Percentiles rank a stretch among this genome's conserved stretches.
These are phyloP conservation scores for Lentinula sp. DNA, from an alignment of 768 basidiomycete species.

Conservation along the genomic window DNA sequence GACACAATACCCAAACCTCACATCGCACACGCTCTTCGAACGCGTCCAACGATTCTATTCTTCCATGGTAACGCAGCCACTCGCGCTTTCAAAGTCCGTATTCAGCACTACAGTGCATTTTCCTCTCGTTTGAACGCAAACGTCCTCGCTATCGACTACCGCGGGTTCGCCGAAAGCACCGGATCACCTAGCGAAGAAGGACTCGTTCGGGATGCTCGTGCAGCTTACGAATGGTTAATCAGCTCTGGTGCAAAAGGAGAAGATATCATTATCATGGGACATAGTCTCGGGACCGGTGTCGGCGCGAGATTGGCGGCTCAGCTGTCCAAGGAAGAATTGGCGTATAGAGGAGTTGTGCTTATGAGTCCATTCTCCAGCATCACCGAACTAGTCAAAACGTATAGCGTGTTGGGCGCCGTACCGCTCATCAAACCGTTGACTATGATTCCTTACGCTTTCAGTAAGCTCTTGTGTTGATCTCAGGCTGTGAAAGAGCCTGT, in stretches of 20 bases:
- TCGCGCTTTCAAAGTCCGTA: slow-evolving; percentile 59
- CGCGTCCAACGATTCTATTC: slow-evolving; percentile 78
- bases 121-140: slow-evolving; percentile 64
- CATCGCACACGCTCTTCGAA: slow-evolving; percentile 47
- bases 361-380: slow-evolving; percentile 57
- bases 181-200: slow-evolving; percentile 76
- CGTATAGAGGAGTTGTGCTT: slow-evolving; percentile 41
- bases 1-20: slow-evolving; percentile 30
- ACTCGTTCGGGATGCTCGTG: slow-evolving; percentile 62
- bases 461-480: slow-evolving; percentile 34
- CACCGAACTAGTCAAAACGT: slow-evolving; percentile 57
- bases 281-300: slow-evolving; percentile 87
- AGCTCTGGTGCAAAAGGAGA: slow-evolving; percentile 48
- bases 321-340: slow-evolving; percentile 36
- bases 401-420: slow-evolving; percentile 55
- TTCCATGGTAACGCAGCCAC: slow-evolving; percentile 89
- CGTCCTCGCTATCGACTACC: slow-evolving; percentile 84
- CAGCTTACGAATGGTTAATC: slow-evolving; percentile 77
- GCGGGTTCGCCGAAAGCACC: slow-evolving; percentile 86
- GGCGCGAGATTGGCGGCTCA: slow-evolving; percentile 42
- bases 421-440: slow-evolving; percentile 70
- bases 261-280: slow-evolving; percentile 72
- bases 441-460: slow-evolving; percentile 50
- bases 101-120: slow-evolving; percentile 63
- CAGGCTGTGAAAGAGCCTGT: neutral